Base-by-base conservation (phyloP, 352 stramenopile genomes). In the Hyphochytrium catenoides region DNA sequence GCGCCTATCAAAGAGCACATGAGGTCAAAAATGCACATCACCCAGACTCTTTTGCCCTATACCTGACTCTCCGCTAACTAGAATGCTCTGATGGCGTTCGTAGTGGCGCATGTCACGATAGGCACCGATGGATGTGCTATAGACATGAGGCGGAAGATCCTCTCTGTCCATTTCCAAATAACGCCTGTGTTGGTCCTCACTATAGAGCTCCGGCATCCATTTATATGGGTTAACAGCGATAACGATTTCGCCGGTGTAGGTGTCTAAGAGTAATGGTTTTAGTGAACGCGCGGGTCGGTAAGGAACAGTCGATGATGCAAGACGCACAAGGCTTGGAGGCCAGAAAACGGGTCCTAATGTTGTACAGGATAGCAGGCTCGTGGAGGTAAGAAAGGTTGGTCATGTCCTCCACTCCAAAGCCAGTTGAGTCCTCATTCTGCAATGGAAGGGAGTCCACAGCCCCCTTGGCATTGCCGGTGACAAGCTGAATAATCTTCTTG, bases 141-240 rank as follows among this genome's bases (percentile, higher is more conserved):
- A 83, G 37, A 74, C 68, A 52, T 76, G 67, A 30, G 62, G 71
- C 17, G 60, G 61, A 5, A 74, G 64, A 46, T 76, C 67, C 34
- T 82, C 67, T 32, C 67, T 66, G 28, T 62, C 60, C 19, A 64
- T 46, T 27, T 66, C 60, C 29, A 79, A 40, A 47, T 91, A 91
- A 23, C 59, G 53, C 11, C 57, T 39, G 32, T 83, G 62, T 33
- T 62, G 47, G 34, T 79, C 64, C 34, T 87, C 70, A 0, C 53
- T 57, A 47, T 91, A 89, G 8, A 88, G 50, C 26, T 83, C 65
- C 0, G 62, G 57, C 20, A 85, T 61, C 71, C 72, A 86, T 50
- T 84, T 72, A 51, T 94, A 96, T n/a, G 85, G 87, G 54, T 96
- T 96, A 31, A 95, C 70, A 1, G 87, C 85, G 44, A 96, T 89